Evolutionary conservation across 1,139 yeast species (phyloP), one percentile per base, ranked within the genome.

Genomic region (Kluyveromyces sp.): DNA sequence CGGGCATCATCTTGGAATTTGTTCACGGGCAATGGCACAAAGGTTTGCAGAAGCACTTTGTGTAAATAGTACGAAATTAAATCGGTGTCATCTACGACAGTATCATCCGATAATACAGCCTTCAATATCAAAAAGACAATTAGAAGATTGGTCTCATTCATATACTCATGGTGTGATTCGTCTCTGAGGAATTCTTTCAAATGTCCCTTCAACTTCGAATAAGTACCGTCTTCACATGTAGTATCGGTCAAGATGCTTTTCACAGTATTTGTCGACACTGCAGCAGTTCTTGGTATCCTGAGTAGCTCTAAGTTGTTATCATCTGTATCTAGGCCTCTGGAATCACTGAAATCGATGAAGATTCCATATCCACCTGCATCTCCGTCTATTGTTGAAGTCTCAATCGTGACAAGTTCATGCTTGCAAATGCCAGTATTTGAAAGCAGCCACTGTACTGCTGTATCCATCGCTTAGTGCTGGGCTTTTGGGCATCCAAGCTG

Each of bases 211-310:
- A 59, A 42, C 3, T 52, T 45, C 1, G 19, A 4, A 33, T 9
- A 12, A 11, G 20, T 11, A 12, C 12, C 26, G 9, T 33, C 12
- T 7, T 33, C 36, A 18, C 12, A 6, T 33, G 25, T 4, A 33
- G 15, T 11, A 11, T 19, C 20, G 9, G 26, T 17, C 15, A 33
- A 13, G 7, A 33, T 19, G 4, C 25, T 43, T 28, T 35, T 45
- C 52, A 44, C 65, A 52, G 38, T 63, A 39, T 60, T 59, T 31
- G 74, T 52, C 17, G 73, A 57, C 39, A 69, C 60, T 0, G 67
- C 57, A 1, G 60, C 40, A 0, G 20, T 19, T 9, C 53, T 45
- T 0, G 77, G 76, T 3, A 73, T 60, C 40, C 74, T 53, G 33
- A 72, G 51, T n/a, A 71, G 55, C 36, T 64, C 55, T 39, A 55